Conservation (phyloP, 139 green algal species). For the Pycnococcus provasolii region DNA sequence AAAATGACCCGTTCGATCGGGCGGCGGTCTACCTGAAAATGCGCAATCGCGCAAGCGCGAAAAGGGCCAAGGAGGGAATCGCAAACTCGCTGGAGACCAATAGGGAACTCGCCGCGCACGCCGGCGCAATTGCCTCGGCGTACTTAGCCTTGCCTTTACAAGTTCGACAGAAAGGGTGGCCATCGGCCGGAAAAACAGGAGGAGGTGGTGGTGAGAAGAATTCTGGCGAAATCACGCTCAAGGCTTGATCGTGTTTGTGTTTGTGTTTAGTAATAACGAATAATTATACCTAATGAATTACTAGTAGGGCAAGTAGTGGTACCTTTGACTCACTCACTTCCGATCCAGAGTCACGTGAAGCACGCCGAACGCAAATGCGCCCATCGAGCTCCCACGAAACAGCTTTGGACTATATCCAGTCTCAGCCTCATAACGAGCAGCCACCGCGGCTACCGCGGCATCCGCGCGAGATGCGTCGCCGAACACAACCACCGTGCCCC, state of each 20-base stretch:
- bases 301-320: too few species aligned
- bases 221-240: too few species aligned
- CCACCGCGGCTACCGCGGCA: too few species aligned
- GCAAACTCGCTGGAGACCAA: slow-evolving; percentile 21
- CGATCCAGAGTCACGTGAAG: too few species aligned
- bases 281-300: too few species aligned
- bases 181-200: slow-evolving; percentile 20
- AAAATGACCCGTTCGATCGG: background rate
- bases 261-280: too few species aligned
- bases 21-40: slow-evolving; percentile 22
- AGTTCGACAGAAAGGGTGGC: background rate
- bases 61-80: slow-evolving; percentile 4
- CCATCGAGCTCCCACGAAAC: too few species aligned
- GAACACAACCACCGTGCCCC: slow-evolving; percentile 70
- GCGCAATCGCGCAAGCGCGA: slow-evolving; percentile 29
- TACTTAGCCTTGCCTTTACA: background rate
- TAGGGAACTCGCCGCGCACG: background rate
- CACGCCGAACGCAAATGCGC: too few species aligned
- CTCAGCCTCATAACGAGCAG: too few species aligned
- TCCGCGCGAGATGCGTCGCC: slow-evolving; percentile 19
- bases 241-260: too few species aligned
- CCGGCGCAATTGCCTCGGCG: slow-evolving; percentile 1
- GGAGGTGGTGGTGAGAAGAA: slow-evolving; percentile 12
- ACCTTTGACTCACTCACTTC: too few species aligned
- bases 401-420: too few species aligned